Evolutionary conservation across 169 alveolate species (phyloP), one percentile per base, ranked within the genome.

Genomic region (Theileria annulata): DNA sequence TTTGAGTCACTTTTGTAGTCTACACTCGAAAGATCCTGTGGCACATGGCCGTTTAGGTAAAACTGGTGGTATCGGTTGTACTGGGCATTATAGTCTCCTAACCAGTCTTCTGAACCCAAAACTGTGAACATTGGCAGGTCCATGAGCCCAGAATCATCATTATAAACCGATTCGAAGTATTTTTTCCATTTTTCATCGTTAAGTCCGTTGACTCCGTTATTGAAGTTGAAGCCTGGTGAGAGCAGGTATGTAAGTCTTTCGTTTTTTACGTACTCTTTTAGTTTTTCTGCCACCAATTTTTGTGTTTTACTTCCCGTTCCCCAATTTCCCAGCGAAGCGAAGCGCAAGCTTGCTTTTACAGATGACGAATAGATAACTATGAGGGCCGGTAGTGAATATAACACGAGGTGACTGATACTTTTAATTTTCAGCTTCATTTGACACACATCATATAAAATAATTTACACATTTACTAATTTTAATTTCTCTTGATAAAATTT

Each of bases 291-390:
- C 28, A 91, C 93, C 15, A 56, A 67, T 64, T 86, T 56, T 73
- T 92, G 96, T 56, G 82, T 59, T 51, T 79, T 67, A 35, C 82
- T 47, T 56, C 92, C 96, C 27, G 90, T 88, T 17, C 96, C 96
- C 95, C 96, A 93, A 80, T 91, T 91, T 25, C 96, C 96, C 58
- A 93, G 62, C 1, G 95, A 91, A 23, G 92, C 96, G 64, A 93
- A 93, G 30, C 93, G 87, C 77, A 93, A 79, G 62, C 92, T 95
- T 13, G 92, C 79, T 23, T 70, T 62, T 35, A 87, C 92, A 23
- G 76, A 35, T 21, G 67, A 62, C 25, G 74, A 23, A 3, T 9
- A 76, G 15, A 71, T 54, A 6, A 66, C 28, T 21, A 84, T 10
- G 15, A 60, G 25, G 25, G 31, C 12, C 78, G 63, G 48, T 8